A percentile compares a stretch with the other conserved stretches of the same genome.
Conservation (phyloP, 1,284 basidiomycete genomes). For the Sphagnurus paluster region DNA sequence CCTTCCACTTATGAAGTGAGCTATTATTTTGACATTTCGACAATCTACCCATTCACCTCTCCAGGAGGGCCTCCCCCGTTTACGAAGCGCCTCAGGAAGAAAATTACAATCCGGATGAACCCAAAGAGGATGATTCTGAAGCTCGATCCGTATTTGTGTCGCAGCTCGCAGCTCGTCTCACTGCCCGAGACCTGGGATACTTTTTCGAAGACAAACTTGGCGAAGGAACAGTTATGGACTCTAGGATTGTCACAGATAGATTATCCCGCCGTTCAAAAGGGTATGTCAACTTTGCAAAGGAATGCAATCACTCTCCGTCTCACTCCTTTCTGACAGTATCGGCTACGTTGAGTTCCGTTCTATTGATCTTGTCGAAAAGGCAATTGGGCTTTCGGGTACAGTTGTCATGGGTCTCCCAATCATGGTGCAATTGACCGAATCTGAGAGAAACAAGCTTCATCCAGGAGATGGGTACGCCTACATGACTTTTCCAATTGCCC, state of each 20-base stretch:
- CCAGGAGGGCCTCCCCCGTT: conserved; percentile 68
- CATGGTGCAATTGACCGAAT: conserved; percentile 93
- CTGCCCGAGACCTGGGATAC: conserved; percentile 93
- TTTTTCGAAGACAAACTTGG: conserved; percentile 99
- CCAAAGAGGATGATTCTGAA: conserved; percentile 89
- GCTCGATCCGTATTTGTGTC: conserved; percentile 97
- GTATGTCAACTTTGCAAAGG: conserved; percentile 52
- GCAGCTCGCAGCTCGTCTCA: conserved; percentile 93
- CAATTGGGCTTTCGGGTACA: conserved; percentile 87
- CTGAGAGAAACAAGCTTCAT: conserved; percentile 90
- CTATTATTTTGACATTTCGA: conserved; percentile 9
- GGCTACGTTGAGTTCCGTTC: conserved; percentile 96
- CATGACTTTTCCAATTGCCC: conserved; percentile 7
- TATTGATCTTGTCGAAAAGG: conserved; percentile 89
- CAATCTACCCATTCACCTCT: conserved; percentile 11
- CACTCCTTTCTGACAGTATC: conserved; percentile 46
- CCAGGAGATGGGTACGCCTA: conserved; percentile 73
- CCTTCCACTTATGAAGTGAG: conserved; percentile 40
- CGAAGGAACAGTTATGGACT: conserved; percentile 90
- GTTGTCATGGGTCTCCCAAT: conserved; percentile 98
- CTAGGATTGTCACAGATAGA: conserved; percentile 92
- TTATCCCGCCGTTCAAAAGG: conserved; percentile 94
- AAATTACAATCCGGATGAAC: conserved; percentile 71
- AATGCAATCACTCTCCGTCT: background rate
- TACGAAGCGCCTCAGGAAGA: conserved; percentile 68